A percentile compares a stretch with the other conserved stretches of the same genome.
Conservation (phyloP, 768 basidiomycete species). For the Agrocybe pediades region DNA sequence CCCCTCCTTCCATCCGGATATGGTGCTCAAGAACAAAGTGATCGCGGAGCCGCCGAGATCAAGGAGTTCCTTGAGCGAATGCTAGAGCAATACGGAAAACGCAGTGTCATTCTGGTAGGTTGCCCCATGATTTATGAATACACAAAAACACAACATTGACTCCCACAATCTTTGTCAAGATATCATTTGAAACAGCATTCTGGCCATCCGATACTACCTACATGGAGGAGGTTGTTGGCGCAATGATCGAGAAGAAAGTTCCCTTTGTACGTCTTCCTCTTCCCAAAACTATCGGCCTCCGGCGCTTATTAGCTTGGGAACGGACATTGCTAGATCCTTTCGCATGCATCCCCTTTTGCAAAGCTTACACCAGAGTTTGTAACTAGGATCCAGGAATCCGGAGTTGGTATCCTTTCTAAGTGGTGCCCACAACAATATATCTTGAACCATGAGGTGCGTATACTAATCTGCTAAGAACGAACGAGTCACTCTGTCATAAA, state of each 20-base stretch:
- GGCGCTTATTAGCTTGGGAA: neutral
- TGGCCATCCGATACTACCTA: neutral
- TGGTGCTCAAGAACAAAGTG: neutral
- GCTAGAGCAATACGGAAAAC: neutral
- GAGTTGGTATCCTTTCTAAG: neutral
- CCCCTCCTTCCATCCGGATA: conserved; percentile 1
- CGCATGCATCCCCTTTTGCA: neutral
- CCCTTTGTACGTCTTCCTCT: neutral
- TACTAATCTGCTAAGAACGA: neutral
- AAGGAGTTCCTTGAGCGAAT: conserved; percentile 4
- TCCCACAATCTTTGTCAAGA: neutral
- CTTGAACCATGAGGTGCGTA: conserved; percentile 4
- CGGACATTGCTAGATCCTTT: neutral
- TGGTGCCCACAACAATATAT: conserved; percentile 5
- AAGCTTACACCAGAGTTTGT: neutral
- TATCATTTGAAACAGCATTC: conserved; percentile 2
- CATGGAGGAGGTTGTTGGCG: neutral
- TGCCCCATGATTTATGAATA: too few relatives aligned
- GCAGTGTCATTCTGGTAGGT: conserved; percentile 5
- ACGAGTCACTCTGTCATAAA: neutral
- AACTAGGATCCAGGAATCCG: neutral
- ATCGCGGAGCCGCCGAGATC: neutral
- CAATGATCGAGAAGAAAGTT: conserved; percentile 1
- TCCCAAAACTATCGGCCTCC: neutral
- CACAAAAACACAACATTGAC: too few relatives aligned